A percentile compares a stretch with the other conserved stretches of the same genome.
Evolutionary conservation across 2,329 filamentous ascomycete genomes (phyloP).

Genomic region (Grosmannia clavigera): DNA sequence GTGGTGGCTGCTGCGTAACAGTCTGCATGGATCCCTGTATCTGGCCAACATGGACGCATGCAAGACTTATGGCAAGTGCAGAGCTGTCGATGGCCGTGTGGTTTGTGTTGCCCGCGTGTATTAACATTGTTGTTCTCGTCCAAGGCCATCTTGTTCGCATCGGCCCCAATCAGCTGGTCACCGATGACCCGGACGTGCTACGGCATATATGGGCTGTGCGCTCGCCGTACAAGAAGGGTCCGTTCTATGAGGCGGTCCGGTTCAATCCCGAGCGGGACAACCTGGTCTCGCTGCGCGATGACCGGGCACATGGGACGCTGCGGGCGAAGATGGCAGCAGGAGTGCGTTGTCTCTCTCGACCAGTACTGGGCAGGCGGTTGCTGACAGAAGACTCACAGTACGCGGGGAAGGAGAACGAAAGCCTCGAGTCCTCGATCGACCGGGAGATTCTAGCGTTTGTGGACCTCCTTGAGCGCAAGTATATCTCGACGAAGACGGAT

Average conservation of each 20-base stretch:
- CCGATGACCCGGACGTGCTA: conserved; percentile 16
- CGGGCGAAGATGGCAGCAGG: conserved; percentile 31
- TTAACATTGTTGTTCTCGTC: no score
- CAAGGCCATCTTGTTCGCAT: conserved; percentile 16
- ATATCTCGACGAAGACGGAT: conserved; percentile 19
- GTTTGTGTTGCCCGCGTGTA: not conserved
- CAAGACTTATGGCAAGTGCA: conserved; percentile 14
- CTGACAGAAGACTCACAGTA: conserved; percentile 10
- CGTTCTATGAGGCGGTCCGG: conserved; percentile 25
- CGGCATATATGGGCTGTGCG: conserved; percentile 21
- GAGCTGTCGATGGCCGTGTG: not conserved
- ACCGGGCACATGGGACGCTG: conserved; percentile 23
- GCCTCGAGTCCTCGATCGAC: conserved; percentile 16
- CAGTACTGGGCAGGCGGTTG: not conserved
- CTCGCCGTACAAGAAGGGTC: conserved; percentile 24
- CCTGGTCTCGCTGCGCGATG: conserved; percentile 22
- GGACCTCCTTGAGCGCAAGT: conserved; percentile 29
- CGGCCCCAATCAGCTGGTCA: conserved; percentile 17
- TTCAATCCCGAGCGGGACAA: conserved; percentile 24
- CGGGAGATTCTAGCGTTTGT: conserved; percentile 14
- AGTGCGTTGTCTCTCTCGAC: conserved; percentile 17
- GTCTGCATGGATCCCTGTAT: conserved; percentile 16
- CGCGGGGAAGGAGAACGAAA: conserved; percentile 17
- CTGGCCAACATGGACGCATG: conserved; percentile 15
- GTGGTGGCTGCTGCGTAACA: conserved; percentile 19